Evolutionary conservation across 495 filamentous ascomycete genomes (phyloP).

Genomic region (Neurospora sp.): DNA sequence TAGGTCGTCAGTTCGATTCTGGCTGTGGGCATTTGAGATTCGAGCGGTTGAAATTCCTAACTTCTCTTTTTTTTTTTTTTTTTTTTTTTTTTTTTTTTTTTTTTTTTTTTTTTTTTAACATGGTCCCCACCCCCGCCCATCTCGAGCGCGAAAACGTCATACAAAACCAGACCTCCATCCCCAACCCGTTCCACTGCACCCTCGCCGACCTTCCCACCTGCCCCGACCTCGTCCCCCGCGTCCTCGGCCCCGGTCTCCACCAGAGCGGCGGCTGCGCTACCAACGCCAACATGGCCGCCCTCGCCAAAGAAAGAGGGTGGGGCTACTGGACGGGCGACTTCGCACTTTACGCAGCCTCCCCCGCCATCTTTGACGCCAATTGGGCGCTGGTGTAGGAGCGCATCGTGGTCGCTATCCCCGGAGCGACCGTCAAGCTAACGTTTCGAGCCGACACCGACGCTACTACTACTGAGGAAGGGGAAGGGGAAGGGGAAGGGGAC

Average conservation of each 20-base stretch:
- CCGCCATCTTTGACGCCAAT: conserved; percentile 25
- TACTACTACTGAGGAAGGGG: too few species aligned
- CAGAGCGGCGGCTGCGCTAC: conserved; percentile 17
- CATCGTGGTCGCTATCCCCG: conserved; percentile 22
- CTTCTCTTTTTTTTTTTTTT: too few species aligned
- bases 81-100: too few species aligned
- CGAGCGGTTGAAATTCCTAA: too few species aligned
- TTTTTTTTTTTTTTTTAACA: too few species aligned
- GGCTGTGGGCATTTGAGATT: too few species aligned
- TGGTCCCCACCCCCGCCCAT: too few species aligned
- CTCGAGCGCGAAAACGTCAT: too few species aligned
- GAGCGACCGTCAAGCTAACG: conserved; percentile 5
- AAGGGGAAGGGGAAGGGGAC: too few species aligned
- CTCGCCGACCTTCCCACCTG: conserved; percentile 2
- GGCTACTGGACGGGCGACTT: conserved; percentile 35
- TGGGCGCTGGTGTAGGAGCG: conserved; percentile 17
- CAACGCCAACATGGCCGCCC: conserved; percentile 20
- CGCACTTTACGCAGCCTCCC: conserved; percentile 30
- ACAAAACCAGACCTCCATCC: too few species aligned
- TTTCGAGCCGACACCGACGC: not conserved
- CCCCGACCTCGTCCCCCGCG: conserved; percentile 25
- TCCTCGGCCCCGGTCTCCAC: conserved; percentile 23
- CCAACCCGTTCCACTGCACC: too few species aligned
- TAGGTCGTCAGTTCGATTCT: too few species aligned
- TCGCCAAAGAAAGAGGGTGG: conserved; percentile 13